Percentiles rank a stretch among this genome's conserved stretches.
Evolutionary conservation across 495 filamentous ascomycete species (phyloP).

Genomic region (Aspergillus haitiensis): DNA sequence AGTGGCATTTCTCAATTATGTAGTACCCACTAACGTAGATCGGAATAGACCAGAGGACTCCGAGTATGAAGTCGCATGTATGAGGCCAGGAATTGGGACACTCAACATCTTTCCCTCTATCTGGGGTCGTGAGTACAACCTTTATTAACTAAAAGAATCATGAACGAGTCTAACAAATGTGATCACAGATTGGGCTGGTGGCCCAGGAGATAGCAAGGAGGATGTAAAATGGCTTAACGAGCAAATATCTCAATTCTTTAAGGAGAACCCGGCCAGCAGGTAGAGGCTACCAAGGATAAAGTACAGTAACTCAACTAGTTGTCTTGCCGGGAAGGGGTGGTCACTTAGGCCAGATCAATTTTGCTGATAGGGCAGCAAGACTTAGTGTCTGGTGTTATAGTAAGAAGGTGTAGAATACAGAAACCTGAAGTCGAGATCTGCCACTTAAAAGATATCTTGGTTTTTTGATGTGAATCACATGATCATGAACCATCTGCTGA

Average conservation of each 20-base stretch:
- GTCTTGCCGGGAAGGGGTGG: too few species aligned
- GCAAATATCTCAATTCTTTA: conserved; percentile 54
- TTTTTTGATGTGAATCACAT: conserved; percentile 7
- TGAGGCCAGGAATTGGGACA: conserved; percentile 60
- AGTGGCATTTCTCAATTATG: conserved; percentile 25
- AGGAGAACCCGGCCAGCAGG: neutral
- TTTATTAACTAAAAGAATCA: too few species aligned
- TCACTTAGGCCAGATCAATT: too few species aligned
- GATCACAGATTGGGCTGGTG: conserved; percentile 54
- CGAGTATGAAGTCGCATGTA: conserved; percentile 63
- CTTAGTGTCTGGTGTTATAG: too few species aligned
- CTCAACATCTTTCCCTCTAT: conserved; percentile 60
- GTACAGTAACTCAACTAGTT: neutral
- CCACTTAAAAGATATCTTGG: neutral
- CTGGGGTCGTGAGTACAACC: conserved; percentile 61
- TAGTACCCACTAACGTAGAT: neutral
- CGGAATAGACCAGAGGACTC: conserved; percentile 61
- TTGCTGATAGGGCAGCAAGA: too few species aligned
- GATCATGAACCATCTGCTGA: conserved; percentile 13
- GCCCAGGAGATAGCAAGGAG: conserved; percentile 61
- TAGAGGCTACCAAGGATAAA: neutral
- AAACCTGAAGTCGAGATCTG: too few species aligned
- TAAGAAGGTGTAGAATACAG: too few species aligned
- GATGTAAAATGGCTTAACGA: conserved; percentile 69
- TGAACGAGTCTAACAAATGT: conserved; percentile 16